These are phyloP conservation scores for Chrysoporthe cubensis DNA, from an alignment of 2,329 filamentous ascomycete species.

Conservation along the genomic window DNA sequence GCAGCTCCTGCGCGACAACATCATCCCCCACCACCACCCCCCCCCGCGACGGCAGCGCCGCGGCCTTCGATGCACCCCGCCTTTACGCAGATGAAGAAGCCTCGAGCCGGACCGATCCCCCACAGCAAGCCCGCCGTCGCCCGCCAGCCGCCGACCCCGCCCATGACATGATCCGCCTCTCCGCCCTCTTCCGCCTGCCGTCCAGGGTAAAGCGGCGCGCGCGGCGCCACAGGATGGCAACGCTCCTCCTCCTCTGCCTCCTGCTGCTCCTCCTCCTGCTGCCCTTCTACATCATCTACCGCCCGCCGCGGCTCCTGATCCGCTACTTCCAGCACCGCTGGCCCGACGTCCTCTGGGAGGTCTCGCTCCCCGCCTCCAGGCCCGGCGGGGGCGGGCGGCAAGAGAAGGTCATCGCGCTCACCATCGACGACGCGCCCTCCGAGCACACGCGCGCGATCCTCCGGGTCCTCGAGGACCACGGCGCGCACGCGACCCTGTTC, in stretches of 20 bases:
- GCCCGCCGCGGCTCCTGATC: constrained; percentile 75
- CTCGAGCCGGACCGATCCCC: neutral
- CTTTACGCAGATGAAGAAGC: neutral
- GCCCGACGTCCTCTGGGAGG: constrained; percentile 80
- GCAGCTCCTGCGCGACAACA: neutral
- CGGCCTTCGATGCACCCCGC: neutral
- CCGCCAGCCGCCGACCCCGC: neutral
- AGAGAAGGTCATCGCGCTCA: constrained; percentile 75
- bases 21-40: neutral
- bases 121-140: neutral
- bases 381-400: constrained; percentile 38
- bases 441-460: constrained; percentile 72
- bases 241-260: constrained; percentile 49
- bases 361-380: constrained; percentile 42
- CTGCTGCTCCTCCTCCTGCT: constrained; percentile 41
- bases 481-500: constrained; percentile 83
- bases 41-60: neutral
- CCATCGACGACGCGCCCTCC: constrained; percentile 85
- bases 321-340: constrained; percentile 70
- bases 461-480: constrained; percentile 64
- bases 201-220: constrained; percentile 61
- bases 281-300: constrained; percentile 75
- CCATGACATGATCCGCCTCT: constrained; percentile 36
- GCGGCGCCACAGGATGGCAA: constrained; percentile 62
- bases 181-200: constrained; percentile 57